Evolutionary conservation across 495 filamentous ascomycete genomes (phyloP).

Genomic region (Achaetomiella virescens): DNA sequence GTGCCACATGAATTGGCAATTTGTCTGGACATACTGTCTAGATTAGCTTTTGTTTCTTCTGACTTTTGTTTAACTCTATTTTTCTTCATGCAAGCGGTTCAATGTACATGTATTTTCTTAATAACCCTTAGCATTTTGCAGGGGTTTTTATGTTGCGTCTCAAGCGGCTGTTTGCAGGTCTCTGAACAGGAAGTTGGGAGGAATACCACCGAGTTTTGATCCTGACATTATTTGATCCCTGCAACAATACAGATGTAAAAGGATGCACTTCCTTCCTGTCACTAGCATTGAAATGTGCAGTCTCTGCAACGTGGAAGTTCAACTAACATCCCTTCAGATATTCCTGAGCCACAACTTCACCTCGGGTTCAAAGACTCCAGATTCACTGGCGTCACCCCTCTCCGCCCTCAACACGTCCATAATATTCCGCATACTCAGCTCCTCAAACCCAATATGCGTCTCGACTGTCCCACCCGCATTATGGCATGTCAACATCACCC

Average conservation of each 20-base stretch:
- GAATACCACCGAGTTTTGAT: neutral
- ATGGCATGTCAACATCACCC: conserved; percentile 59
- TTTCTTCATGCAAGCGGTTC: neutral
- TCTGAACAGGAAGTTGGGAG: neutral
- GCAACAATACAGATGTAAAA: too few relatives aligned
- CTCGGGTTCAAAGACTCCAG: conserved; percentile 39
- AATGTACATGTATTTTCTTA: neutral
- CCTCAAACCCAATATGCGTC: conserved; percentile 66
- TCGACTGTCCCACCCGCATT: conserved; percentile 69
- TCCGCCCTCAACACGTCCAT: conserved; percentile 49
- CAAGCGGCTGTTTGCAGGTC: neutral
- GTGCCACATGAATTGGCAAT: neutral
- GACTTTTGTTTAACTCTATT: neutral
- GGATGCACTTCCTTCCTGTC: too few relatives aligned
- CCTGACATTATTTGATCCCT: neutral
- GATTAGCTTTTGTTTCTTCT: neutral
- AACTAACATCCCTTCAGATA: neutral
- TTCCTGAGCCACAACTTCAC: neutral
- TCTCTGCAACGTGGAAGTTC: too few relatives aligned
- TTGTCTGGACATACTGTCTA: neutral
- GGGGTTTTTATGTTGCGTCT: too few relatives aligned
- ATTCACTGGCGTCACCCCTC: conserved; percentile 59
- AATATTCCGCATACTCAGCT: conserved; percentile 67
- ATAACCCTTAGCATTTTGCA: too few relatives aligned
- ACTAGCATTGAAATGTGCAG: too few relatives aligned